These are phyloP conservation scores for Penicillium goetzii DNA, from an alignment of 495 filamentous ascomycete genomes.

Conservation along the genomic window DNA sequence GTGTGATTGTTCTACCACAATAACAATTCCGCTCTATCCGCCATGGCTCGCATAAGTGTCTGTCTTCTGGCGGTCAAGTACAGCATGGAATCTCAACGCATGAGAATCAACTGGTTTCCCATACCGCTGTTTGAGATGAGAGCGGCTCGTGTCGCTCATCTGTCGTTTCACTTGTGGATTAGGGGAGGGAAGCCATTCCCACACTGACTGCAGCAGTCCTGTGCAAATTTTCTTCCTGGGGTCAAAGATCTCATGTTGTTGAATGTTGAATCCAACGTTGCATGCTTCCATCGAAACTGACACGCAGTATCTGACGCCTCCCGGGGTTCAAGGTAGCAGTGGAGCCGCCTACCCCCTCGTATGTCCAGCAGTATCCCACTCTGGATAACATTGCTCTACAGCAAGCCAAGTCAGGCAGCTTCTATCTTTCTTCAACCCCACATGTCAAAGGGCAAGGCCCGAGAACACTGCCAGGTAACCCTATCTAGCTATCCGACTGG, in stretches of 20 bases:
- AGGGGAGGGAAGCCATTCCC: not conserved
- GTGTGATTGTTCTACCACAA: conserved; percentile 10
- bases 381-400: conserved; percentile 17
- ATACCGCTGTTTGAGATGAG: conserved; percentile 16
- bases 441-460: conserved; percentile 9
- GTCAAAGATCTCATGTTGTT: not conserved
- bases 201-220: conserved; percentile 20
- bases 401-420: not conserved
- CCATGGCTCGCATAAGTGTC: not conserved
- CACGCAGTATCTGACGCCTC: not conserved
- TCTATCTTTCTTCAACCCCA: conserved; percentile 14
- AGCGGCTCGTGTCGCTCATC: not conserved
- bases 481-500: conserved; percentile 20
- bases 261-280: conserved; percentile 7
- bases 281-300: conserved; percentile 13
- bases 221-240: conserved; percentile 8
- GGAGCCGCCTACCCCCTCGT: not conserved
- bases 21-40: conserved; percentile 14
- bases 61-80: conserved; percentile 22
- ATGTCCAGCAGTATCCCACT: conserved; percentile 30
- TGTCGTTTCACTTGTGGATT: conserved; percentile 2
- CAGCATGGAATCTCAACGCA: not conserved
- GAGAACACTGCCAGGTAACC: conserved; percentile 28
- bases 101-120: not conserved
- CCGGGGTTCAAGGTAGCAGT: not conserved